Evolutionary conservation across 2,329 filamentous ascomycete genomes (phyloP), one percentile per base, ranked within the genome.

Genomic region (Dendrostoma leiphaemia): DNA sequence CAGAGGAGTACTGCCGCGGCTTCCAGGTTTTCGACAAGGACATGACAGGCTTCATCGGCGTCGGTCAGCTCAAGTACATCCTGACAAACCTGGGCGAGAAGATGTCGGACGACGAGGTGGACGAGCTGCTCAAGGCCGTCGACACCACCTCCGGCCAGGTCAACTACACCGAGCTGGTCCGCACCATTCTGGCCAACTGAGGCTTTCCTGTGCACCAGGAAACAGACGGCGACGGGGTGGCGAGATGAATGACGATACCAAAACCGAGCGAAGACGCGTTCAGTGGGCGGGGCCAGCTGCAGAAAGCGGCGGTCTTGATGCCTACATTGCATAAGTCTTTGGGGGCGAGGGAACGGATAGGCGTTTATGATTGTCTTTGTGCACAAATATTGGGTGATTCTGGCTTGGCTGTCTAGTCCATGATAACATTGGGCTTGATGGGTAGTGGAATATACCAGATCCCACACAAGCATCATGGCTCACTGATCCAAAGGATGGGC

Each of bases 11-110:
- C 77, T 96, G 93, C 75, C 90, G 93, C 59, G 94, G 94, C 53
- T 99, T 99, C 80, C 94, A 99, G 74, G 94, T 99, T 51, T 99
- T 99, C 67, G 94, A 99, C 77, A 99, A 99, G 77, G 94, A 99
- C 72, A 89, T 96, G 85, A 96, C 91, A 57, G 94, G 94, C 49
- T 97, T 92, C 74, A 97, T 99, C 70, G 94, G 93, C 53, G 93
- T 97, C 61, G 94, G 94, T 55, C 94, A 99, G 77, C 83, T 99
- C 73, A 90, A 96, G 76, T 99, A 99, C 77, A 93, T 99, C 71
- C 77, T 99, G 67, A 99, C 94, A 54, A 97, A 97, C 71, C 77
- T 99, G 65, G 94, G 94, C 66, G 94, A 99, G 86, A 97, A 97
- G 82, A 97, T 99, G 91, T 90, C 89, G 59, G 93, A 99, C 66